Evolutionary conservation across 2,329 filamentous ascomycete genomes (phyloP), one percentile per base, ranked within the genome.

Genomic region (Septoria linicola): DNA sequence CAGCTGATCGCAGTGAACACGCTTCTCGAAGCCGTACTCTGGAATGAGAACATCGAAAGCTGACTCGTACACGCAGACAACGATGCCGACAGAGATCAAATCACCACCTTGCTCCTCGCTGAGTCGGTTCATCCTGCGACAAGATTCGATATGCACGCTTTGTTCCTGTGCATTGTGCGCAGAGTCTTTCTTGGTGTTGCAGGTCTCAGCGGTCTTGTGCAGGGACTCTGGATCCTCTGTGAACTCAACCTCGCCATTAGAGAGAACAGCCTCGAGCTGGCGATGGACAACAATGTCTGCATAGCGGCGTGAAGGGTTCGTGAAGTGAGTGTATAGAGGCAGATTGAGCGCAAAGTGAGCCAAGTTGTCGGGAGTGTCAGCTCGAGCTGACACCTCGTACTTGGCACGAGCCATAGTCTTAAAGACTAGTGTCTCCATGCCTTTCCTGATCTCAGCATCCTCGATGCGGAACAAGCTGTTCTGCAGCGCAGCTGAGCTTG

Each of bases 171-270:
- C 93, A 66, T 89, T 93, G 74, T 96, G 92, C 1, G 93, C 90
- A 10, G 91, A 97, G 69, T 99, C 93, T 72, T 97, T 99, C 84
- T 97, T 99, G 68, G 88, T 96, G 76, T 99, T 99, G 80, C 89
- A 96, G 62, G 89, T 83, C 72, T 99, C 93, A 7, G 91, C 88
- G 43, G 88, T 95, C 82, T 97, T 99, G 64, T 84, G 84, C 35
- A 99, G 77, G 51, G 79, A 85, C 68, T 99, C 93, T 54, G 93
- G 72, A 56, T 99, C 93, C 61, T 99, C 93, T 3, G 76, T 84
- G 70, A 93, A 96, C 65, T 96, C 90, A 41, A 88, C 79, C 57
- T 85, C 80, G 57, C 88, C 88, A 48, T 89, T 82, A 1, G 89
- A 93, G 31, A 99, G 79, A 43, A 89, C 83, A 53, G 88, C 81